Evolutionary conservation across 768 basidiomycete genomes (phyloP).

Genomic region (Tephrocybe sp.): DNA sequence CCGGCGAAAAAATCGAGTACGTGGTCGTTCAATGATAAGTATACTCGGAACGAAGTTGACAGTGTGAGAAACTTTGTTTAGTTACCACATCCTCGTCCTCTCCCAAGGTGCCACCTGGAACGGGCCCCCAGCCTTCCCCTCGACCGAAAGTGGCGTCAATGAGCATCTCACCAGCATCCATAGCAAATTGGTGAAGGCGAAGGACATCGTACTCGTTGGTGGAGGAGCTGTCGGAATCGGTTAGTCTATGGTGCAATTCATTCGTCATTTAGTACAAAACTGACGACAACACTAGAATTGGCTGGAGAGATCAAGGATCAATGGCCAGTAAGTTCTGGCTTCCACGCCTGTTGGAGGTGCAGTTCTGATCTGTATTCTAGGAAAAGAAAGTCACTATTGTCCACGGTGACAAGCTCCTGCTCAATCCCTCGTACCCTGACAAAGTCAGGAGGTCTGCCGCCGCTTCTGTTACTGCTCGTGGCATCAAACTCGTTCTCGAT

Average conservation of each 20-base stretch:
- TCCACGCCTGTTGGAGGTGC: too few species aligned
- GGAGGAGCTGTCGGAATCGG: slow-evolving; percentile 60
- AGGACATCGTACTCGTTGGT: slow-evolving; percentile 52
- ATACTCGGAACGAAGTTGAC: neutral
- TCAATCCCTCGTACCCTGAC: slow-evolving; percentile 58
- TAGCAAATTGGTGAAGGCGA: slow-evolving; percentile 34
- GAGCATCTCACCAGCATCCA: slow-evolving; percentile 30
- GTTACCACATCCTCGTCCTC: slow-evolving; percentile 60
- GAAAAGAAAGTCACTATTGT: slow-evolving; percentile 61
- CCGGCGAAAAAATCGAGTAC: slow-evolving; percentile 45
- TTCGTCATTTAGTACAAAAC: too few species aligned
- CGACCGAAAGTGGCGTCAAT: slow-evolving; percentile 26
- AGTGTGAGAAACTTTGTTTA: slow-evolving; percentile 1
- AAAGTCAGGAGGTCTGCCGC: slow-evolving; percentile 51
- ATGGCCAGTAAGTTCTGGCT: slow-evolving; percentile 40
- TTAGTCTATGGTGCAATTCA: slow-evolving; percentile 22
- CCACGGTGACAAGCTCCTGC: slow-evolving; percentile 49
- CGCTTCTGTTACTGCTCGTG: slow-evolving; percentile 39
- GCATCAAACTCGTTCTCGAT: slow-evolving; percentile 50
- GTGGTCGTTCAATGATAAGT: neutral
- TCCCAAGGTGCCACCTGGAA: slow-evolving; percentile 57
- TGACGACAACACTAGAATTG: slow-evolving; percentile 27
- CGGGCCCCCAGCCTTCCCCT: slow-evolving; percentile 49
- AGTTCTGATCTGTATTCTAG: slow-evolving; percentile 24
- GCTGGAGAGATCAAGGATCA: slow-evolving; percentile 45